Evolutionary conservation across 306 rosid genomes (phyloP).

Genomic region (Rosa persica): DNA sequence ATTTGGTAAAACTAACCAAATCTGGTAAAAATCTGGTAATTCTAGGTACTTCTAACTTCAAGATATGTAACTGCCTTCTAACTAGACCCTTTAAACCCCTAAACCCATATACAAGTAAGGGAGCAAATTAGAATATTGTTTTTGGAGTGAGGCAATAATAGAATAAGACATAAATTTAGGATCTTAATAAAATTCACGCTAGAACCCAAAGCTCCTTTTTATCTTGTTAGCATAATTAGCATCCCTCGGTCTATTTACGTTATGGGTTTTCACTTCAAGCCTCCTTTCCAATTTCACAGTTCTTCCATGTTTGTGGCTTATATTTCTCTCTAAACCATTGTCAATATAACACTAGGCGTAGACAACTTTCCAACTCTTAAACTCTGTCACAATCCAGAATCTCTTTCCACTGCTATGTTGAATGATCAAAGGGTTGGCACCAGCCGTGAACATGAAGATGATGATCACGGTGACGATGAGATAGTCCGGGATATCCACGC

Average conservation of each 20-base stretch:
- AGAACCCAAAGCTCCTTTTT: background rate
- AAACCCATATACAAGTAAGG: background rate
- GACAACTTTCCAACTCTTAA: background rate
- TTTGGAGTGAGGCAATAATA: background rate
- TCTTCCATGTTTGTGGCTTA: background rate
- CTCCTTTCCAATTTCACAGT: background rate
- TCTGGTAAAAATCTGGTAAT: background rate
- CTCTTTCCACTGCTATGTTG: slow-evolving; percentile 38
- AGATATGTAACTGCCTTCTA: background rate
- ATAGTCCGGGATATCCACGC: slow-evolving; percentile 84
- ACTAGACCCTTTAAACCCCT: background rate
- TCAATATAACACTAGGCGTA: background rate
- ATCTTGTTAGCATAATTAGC: background rate
- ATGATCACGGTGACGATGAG: slow-evolving; percentile 35
- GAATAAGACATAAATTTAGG: background rate
- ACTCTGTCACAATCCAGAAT: background rate
- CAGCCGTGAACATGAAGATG: slow-evolving; percentile 33
- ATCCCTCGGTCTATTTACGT: background rate
- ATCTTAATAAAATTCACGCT: background rate
- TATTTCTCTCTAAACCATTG: background rate
- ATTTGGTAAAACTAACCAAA: no score
- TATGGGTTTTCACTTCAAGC: background rate
- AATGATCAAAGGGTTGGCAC: slow-evolving; percentile 37
- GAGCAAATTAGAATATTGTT: background rate
- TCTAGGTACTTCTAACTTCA: background rate